Conservation (phyloP, 176 grass and related monocot species). For the Juncus inflexus region DNA sequence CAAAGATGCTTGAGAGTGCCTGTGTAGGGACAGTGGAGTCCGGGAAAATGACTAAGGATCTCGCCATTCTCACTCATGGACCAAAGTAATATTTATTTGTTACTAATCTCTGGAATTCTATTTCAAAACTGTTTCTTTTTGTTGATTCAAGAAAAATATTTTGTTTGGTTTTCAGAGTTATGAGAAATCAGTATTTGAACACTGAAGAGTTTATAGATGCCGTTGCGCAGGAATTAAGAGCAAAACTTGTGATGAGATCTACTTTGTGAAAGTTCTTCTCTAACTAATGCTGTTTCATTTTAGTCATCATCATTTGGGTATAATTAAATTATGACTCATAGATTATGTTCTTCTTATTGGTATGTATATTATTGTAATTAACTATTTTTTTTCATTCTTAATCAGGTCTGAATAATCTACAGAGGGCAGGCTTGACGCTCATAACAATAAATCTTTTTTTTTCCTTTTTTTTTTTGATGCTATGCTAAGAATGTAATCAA, state of each 20-base stretch:
- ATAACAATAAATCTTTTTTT: too few relatives aligned
- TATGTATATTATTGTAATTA: too few relatives aligned
- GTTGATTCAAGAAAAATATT: slow-evolving; percentile 1
- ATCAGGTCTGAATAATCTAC: too few relatives aligned
- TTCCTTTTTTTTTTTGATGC: too few relatives aligned
- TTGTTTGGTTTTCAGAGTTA: slow-evolving; percentile 37
- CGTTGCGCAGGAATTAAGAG: slow-evolving; percentile 41
- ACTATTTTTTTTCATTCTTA: too few relatives aligned
- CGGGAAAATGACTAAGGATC: slow-evolving; percentile 87
- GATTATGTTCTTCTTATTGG: too few relatives aligned
- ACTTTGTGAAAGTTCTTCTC: slow-evolving; percentile 37
- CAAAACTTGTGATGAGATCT: slow-evolving; percentile 38
- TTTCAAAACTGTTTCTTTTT: slow-evolving; percentile 11
- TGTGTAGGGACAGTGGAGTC: slow-evolving; percentile 63
- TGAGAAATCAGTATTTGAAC: slow-evolving; percentile 42
- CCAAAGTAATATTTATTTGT: slow-evolving; percentile 35
- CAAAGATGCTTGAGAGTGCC: slow-evolving; percentile 51
- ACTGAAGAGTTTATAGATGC: slow-evolving; percentile 58
- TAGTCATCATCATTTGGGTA: slow-evolving; percentile 10
- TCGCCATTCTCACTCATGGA: slow-evolving; percentile 62
- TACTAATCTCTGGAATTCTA: background rate
- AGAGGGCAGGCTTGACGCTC: too few relatives aligned
- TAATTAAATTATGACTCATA: too few relatives aligned
- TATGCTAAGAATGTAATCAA: too few relatives aligned
- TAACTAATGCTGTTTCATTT: background rate